Base-by-base conservation (phyloP, 1,139 yeast genomes). In the Hyphopichia buzzinii region DNA sequence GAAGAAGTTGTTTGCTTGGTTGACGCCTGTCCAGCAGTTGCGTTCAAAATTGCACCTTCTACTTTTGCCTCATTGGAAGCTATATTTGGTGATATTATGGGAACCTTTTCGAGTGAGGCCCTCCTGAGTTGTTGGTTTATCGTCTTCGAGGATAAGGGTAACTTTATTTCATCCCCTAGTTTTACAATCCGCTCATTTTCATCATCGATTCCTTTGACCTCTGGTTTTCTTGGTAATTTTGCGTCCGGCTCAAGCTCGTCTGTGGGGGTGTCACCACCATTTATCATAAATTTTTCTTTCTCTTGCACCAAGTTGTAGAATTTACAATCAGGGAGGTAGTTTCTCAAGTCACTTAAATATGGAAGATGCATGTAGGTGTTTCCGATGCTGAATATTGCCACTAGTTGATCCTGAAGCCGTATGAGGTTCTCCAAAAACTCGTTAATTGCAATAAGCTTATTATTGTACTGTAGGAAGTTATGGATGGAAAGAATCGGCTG, bases 81-180 rank as follows among this genome's bases (percentile, higher is more conserved):
- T n/a, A n/a, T n/a, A n/a, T n/a, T n/a, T n/a, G n/a, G n/a, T n/a
- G n/a, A n/a, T n/a, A n/a, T n/a, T n/a, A n/a, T 39, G 24, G 43
- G 36, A 30, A 5, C 22, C n/a, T 35, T 34, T 17, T 30, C 31
- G 14, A 44, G 13, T 8, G 48, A 43, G 2, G 55, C 61, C 29
- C 48, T 40, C 42, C 73, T 44, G 14, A 68, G 49, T 38, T 68
- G 69, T 38, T 55, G 54, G 41, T 67, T 71, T 28, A 67, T 54
- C 1, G 76, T 68, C 36, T 66, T 67, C 8, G 74, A 67, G 3
- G 74, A 67, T 21, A 67, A 49, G 1, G 76, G 76, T 8, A 71
- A 52, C 35, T 60, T 62, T 17, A 67, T 64, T 1, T 54, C 54
- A 31, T 59, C 62, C 2, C 73, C 72, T 16, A 66, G 45, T 38